Conservation (phyloP, 225 moss, liverwort and hornwort species). For the Straminergon stramineum region DNA sequence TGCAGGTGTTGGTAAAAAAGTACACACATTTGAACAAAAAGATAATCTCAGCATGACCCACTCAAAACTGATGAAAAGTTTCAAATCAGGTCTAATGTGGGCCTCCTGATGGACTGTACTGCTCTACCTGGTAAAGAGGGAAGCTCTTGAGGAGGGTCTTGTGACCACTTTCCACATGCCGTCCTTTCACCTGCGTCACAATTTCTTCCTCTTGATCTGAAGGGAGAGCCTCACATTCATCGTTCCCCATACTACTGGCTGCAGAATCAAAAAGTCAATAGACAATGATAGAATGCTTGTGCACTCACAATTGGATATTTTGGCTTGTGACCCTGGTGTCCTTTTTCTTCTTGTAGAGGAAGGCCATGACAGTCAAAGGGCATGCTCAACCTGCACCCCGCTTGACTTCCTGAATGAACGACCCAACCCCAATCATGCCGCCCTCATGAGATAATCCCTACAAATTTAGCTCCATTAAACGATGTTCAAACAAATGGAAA, state of each 20-base stretch:
- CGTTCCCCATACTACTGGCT: neutral
- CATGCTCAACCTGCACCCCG: conserved; percentile 26
- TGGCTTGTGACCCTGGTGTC: neutral
- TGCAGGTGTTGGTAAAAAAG: neutral
- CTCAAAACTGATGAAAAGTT: neutral
- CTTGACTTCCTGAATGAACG: neutral
- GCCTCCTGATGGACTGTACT: neutral
- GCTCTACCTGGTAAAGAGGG: conserved; percentile 37
- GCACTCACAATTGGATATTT: neutral
- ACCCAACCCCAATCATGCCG: conserved; percentile 11
- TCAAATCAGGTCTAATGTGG: neutral
- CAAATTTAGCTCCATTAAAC: neutral
- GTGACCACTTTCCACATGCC: conserved; percentile 32
- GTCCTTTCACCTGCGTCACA: conserved; percentile 25
- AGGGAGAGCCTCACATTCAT: neutral
- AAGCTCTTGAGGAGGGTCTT: conserved; percentile 45
- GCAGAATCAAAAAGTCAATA: neutral
- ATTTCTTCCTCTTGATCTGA: neutral
- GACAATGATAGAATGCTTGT: neutral
- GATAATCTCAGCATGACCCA: neutral
- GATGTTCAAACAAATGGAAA: neutral
- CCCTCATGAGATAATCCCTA: neutral
- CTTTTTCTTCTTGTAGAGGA: conserved; percentile 2
- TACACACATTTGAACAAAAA: neutral
- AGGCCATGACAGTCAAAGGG: neutral